Evolutionary conservation across 495 filamentous ascomycete genomes (phyloP).

Genomic region (Lophiotrema nucula): DNA sequence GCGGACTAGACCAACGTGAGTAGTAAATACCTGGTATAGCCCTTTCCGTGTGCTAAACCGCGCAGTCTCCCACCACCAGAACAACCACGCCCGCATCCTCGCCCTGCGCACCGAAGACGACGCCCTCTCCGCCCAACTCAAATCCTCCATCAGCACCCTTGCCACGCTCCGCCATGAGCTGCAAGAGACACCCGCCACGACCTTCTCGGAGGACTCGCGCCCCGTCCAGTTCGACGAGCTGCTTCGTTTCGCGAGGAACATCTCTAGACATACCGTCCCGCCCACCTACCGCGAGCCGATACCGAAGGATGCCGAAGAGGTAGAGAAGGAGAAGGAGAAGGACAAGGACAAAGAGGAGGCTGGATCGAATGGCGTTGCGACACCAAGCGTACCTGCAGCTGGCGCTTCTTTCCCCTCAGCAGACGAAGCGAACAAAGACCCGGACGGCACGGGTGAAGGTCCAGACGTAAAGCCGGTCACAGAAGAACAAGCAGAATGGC

Average conservation of each 20-base stretch:
- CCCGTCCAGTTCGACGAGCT: slow-evolving; percentile 64
- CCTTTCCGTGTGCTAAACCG: not conserved
- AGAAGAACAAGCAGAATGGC: slow-evolving; percentile 22
- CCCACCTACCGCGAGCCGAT: slow-evolving; percentile 53
- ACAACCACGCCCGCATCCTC: slow-evolving; percentile 62
- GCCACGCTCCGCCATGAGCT: slow-evolving; percentile 68
- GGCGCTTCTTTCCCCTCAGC: not conserved
- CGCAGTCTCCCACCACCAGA: slow-evolving; percentile 65
- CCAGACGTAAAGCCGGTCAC: slow-evolving; percentile 8
- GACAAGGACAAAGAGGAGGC: slow-evolving; percentile 24
- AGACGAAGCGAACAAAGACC: not conserved
- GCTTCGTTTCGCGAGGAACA: slow-evolving; percentile 68
- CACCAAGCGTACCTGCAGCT: not conserved
- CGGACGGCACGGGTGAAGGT: not conserved
- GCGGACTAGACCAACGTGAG: slow-evolving; percentile 58
- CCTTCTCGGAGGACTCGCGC: slow-evolving; percentile 43
- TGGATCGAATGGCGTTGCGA: slow-evolving; percentile 17
- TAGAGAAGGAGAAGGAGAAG: slow-evolving; percentile 35
- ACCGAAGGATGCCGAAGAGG: slow-evolving; percentile 26
- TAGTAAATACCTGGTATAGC: not conserved
- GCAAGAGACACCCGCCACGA: slow-evolving; percentile 55
- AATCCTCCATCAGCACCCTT: slow-evolving; percentile 57
- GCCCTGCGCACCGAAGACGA: slow-evolving; percentile 59
- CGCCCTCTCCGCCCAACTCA: slow-evolving; percentile 61
- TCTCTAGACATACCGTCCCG: slow-evolving; percentile 70